Percentiles rank a stretch among this genome's conserved stretches.
Evolutionary conservation across 176 grass and related monocot species (phyloP).

Genomic region (Echinochloa phyllopogon): DNA sequence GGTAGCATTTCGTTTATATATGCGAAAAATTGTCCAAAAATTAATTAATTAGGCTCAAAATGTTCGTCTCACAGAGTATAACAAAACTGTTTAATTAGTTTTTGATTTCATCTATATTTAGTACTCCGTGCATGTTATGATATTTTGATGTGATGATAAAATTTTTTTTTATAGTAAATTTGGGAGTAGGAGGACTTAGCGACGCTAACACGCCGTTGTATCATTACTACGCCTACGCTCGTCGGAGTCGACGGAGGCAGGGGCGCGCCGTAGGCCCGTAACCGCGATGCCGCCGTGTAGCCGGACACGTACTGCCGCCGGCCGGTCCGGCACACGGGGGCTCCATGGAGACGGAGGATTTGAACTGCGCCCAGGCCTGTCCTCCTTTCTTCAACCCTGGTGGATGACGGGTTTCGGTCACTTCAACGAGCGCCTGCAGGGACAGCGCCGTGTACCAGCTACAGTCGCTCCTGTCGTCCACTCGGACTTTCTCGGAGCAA

Average conservation of each 20-base stretch:
- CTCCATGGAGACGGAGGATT: background rate
- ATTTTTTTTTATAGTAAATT: no score
- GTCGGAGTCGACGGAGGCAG: background rate
- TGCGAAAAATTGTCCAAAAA: no score
- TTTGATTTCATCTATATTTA: no score
- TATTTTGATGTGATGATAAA: no score
- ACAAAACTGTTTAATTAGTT: no score
- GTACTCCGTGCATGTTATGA: no score
- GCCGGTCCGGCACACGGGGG: background rate
- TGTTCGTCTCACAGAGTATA: no score
- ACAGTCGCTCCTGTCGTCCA: background rate
- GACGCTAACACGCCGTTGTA: background rate
- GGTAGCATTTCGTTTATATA: no score
- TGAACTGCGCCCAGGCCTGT: no score
- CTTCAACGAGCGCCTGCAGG: background rate
- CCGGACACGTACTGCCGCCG: background rate
- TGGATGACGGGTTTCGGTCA: background rate
- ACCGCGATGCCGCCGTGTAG: background rate
- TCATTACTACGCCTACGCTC: background rate
- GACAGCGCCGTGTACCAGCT: background rate
- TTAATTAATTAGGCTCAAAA: no score
- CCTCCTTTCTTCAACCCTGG: background rate
- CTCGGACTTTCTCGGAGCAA: no score
- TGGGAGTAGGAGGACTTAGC: no score
- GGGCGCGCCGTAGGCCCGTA: background rate